Base-by-base conservation (phyloP, 2,329 filamentous ascomycete species). In the Botrytis porri region DNA sequence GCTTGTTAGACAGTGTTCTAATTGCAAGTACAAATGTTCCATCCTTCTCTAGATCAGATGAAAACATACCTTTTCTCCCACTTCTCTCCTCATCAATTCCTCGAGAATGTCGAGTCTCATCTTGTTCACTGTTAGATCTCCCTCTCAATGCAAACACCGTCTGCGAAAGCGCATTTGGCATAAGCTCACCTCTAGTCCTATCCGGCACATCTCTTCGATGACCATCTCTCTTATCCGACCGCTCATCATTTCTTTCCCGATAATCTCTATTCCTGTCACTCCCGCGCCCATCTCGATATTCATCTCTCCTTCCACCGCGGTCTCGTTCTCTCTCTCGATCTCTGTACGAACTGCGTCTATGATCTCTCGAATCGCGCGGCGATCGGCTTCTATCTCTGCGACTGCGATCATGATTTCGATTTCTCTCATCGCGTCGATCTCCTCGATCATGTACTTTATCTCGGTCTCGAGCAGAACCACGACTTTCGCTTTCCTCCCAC, bases 401-500 rank as follows among this genome's bases (percentile, higher is more conserved):
- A 73, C 77, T 79, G n/a, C 81, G 78, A 41, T 82, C 78, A 69
- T 79, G 76, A n/a, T 76, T 79, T 18, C 77, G 73, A 54, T 77
- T 73, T 54, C 78, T 78, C 66, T 82, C 80, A 14, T 80, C 80
- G 41, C 79, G 81, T 60, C 80, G 77, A 67, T 81, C 78, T 76
- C 83, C 77, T 67, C 79, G 79, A 73, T 78, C 65, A 74, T 81
- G 81, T 60, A 83, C 80, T 74, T 84, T 79, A 74, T 82, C 82
- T 62, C 83, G 80, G 73, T 84, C 79, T 80, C 83, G 66, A 70
- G 71, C 77, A 45, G 74, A 74, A 22, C 76, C 77, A 37, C 77
- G 78, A 20, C 76, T 75, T 69, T 80, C 79, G 45, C 75, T 82
- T 60, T 87, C 85, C 75, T 92, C 89, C 87, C 88, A 89, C 85